Conservation (phyloP, 192 early-diverging fungal genomes). For the Coemansia sp. region DNA sequence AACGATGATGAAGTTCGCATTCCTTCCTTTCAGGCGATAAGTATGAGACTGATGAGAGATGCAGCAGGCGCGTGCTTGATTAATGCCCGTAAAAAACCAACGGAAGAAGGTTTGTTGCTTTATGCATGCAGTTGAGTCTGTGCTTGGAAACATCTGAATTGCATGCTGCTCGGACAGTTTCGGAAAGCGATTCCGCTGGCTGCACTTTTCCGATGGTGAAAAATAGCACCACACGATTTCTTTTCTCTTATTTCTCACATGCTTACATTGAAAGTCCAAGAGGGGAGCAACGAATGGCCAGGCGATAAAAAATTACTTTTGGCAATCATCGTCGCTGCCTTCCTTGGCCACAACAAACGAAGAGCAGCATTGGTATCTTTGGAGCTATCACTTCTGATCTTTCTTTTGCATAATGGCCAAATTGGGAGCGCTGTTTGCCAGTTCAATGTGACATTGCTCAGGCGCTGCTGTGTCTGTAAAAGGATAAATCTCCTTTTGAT, state of each 20-base stretch:
- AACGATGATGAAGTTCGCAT: no score
- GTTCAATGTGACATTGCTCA: neutral
- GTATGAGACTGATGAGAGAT: neutral
- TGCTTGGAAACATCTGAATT: slow-evolving; percentile 11
- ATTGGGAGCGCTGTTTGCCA: no score
- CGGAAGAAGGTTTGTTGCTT: slow-evolving; percentile 6
- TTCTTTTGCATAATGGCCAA: neutral
- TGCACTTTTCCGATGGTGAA: neutral
- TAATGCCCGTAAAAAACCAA: neutral
- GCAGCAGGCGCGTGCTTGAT: neutral
- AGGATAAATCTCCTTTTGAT: neutral
- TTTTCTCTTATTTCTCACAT: no score
- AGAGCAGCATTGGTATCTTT: neutral
- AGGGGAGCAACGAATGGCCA: no score
- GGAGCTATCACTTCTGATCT: neutral
- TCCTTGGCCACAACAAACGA: neutral
- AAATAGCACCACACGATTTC: neutral
- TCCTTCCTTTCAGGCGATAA: no score
- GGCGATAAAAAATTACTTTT: no score
- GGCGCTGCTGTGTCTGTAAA: neutral
- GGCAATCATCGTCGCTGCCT: no score
- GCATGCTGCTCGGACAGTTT: slow-evolving; percentile 1
- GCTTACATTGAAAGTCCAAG: no score
- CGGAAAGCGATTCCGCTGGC: neutral
- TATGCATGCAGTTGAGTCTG: slow-evolving; percentile 1